phyloP scores from a whole-genome alignment of 2,329 filamentous ascomycete genomes.

The Dendrostoma leiphaemia region DNA sequence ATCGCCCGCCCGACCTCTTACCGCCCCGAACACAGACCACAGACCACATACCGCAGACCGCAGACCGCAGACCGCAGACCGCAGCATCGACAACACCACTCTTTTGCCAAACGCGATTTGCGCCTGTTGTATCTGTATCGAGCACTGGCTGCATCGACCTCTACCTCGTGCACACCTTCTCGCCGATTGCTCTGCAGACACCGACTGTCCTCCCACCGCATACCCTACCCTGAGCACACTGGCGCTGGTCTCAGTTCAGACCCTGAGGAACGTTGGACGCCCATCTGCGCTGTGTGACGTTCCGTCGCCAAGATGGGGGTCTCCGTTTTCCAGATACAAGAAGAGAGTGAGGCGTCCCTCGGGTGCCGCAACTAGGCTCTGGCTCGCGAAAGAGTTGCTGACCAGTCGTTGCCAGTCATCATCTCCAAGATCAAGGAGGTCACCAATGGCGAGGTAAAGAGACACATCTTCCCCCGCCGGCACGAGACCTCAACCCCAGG shows the following conservation, averaged over 20 bases:
- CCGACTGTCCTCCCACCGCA: neutral
- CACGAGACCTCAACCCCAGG: neutral
- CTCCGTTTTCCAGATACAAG: constrained; percentile 83
- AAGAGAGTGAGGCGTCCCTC: constrained; percentile 57
- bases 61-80: too few species aligned
- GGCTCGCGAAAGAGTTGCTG: neutral
- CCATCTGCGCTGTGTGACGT: constrained; percentile 15
- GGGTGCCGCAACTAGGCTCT: neutral
- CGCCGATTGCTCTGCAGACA: neutral
- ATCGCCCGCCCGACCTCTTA: neutral
- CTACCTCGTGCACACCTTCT: neutral
- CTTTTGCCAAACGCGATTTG: too few species aligned
- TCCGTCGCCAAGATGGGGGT: constrained; percentile 66
- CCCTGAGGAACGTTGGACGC: constrained; percentile 5
- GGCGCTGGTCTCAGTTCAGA: neutral
- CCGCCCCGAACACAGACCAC: neutral
- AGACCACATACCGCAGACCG: too few species aligned
- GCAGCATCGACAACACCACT: too few species aligned
- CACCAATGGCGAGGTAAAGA: constrained; percentile 74
- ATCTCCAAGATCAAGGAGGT: constrained; percentile 73
- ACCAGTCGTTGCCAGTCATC: constrained; percentile 52
- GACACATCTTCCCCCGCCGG: constrained; percentile 2
- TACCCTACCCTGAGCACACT: neutral
- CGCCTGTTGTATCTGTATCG: neutral
- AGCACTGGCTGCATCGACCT: too few species aligned